Conservation (phyloP, 305 asterid genomes). For the Fraxinus angustifolia region DNA sequence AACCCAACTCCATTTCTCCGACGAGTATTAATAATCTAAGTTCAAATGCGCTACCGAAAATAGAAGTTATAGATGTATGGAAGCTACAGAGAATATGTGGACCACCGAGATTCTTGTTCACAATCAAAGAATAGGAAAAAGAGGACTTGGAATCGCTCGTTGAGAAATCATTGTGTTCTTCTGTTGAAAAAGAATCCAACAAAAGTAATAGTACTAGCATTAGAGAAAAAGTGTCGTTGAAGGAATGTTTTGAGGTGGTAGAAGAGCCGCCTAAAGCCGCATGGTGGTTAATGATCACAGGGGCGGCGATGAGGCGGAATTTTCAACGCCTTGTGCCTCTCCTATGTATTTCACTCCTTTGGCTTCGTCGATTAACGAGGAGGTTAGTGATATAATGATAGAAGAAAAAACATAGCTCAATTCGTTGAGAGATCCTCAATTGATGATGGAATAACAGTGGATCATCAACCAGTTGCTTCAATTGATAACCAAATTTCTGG, state of each 20-base stretch:
- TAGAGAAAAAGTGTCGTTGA: constrained; percentile 28
- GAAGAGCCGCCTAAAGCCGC: constrained; percentile 21
- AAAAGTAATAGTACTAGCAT: background rate
- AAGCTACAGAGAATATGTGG: constrained; percentile 52
- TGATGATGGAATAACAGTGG: too few relatives aligned
- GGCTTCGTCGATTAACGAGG: constrained; percentile 22
- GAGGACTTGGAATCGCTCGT: constrained; percentile 40
- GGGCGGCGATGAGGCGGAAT: constrained; percentile 3
- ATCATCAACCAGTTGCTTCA: too few relatives aligned
- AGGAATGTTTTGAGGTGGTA: constrained; percentile 31
- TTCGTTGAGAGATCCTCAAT: too few relatives aligned
- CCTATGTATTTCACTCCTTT: constrained; percentile 29
- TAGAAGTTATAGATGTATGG: constrained; percentile 50
- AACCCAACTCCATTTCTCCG: constrained; percentile 23
- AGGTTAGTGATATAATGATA: background rate
- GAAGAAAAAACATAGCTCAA: background rate
- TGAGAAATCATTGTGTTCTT: constrained; percentile 13
- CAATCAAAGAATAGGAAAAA: constrained; percentile 55
- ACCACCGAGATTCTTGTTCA: constrained; percentile 51
- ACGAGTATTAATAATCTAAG: constrained; percentile 2
- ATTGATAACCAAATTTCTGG: too few relatives aligned
- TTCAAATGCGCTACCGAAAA: constrained; percentile 26
- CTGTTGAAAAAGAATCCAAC: constrained; percentile 18
- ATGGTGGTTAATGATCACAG: constrained; percentile 13
- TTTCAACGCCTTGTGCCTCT: constrained; percentile 29